Base-by-base conservation (phyloP, 306 rosid species). In the Prunus padus region DNA sequence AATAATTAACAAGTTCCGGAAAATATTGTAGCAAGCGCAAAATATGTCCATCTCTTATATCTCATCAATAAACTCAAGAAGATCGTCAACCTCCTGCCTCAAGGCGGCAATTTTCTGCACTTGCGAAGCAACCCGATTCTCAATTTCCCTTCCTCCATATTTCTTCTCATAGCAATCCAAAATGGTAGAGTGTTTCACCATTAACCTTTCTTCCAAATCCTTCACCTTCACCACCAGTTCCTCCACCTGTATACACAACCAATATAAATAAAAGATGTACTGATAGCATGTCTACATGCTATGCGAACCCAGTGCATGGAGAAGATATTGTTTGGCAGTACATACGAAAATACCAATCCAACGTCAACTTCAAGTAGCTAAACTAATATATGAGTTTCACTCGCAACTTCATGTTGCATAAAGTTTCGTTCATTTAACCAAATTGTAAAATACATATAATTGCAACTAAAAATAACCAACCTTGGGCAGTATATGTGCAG, bases 151-250 rank as follows among this genome's bases (percentile, higher is more conserved):
- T 44, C 99, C 93, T 55, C 90, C 91, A 2, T 76, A 78, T 77
- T 96, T 96, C 88, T 90, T 96, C 89, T 96, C 98, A 11, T 90
- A 92, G 87, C 98, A 84, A 78, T 96, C 99, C 61, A 96, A 93
- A 25, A 92, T 90, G 0, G 87, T 87, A 0, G 89, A 26, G 89
- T 96, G 97, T 85, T 96, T 96, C 14, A 55, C 93, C 84, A 96
- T 61, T 52, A 96, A 77, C 81, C 72, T 96, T 80, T 96, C 98
- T 80, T 88, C 96, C 85, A 92, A 82, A 63, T 96, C 99, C 77
- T 77, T 89, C 91, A 90, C 97, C 88, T 90, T 96, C 13, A 72
- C 78, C 72, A 89, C 84, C 78, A 96, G 84, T 74, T 96, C 98
- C 82, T 92, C 98, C 77, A 96, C 98, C 98, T 95, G 81, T 59